Evolutionary conservation across 495 filamentous ascomycete species (phyloP), one percentile per base, ranked within the genome.

Genomic region (Neurospora terricola): DNA sequence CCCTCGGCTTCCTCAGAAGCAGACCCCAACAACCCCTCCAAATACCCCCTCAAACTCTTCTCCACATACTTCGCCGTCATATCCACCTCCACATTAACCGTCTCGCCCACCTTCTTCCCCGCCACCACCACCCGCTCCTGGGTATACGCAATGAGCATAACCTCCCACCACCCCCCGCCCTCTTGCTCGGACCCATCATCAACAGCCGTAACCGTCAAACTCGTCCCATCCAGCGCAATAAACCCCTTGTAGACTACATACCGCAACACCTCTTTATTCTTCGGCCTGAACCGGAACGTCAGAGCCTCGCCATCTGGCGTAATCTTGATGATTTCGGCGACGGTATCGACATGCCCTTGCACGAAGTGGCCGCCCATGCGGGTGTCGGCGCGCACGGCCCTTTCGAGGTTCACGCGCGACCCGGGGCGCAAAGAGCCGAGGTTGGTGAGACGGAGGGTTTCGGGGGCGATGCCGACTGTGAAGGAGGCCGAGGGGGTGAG

Each of bases 131-230:
- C 89, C 81, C 91, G 90, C 83, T 94, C 94, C 85, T 98, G 96
- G 45, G 96, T 97, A 78, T 99, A 99, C n/a, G 93, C 89, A 81
- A 99, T 97, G 62, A 99, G 84, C 96, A 99, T 99, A 11, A 99
- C 91, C 88, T 98, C 96, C 89, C 92, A 98, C 90, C 92, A 98
- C 0, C 27, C 54, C 54, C 18, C n/a, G n/a, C n/a, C n/a, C n/a
- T n/a, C n/a, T n/a, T n/a, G n/a, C n/a, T n/a, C n/a, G n/a, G n/a
- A n/a, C n/a, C n/a, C 54, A 1, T 76, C 83, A 42, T 92, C 92
- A 77, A 98, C 96, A 76, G 86, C 83, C 7, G 94, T 97, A 2
- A 99, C 87, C 0, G 96, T 99, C 85, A 99, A 82, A 78, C 94
- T 97, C 38, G 96, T 94, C n/a, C 96, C 96, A 81, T 99, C 96